Conservation (phyloP, 2,329 filamentous ascomycete genomes). For the Trichoderma endophyticum region DNA sequence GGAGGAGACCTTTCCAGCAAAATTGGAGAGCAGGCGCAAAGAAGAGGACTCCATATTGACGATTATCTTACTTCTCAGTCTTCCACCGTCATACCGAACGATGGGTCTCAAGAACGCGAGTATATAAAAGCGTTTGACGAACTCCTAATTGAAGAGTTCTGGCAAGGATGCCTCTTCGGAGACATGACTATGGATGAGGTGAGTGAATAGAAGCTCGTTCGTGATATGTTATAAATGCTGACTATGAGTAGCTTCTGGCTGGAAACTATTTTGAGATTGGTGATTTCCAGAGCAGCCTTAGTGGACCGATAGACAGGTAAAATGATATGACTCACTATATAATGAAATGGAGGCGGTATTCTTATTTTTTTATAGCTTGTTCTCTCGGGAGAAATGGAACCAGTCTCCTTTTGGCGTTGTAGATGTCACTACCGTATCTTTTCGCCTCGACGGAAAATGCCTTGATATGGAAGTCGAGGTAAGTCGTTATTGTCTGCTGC, state of each 20-base stretch:
- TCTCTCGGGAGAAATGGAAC: slow-evolving; percentile 4
- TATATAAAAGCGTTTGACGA: slow-evolving; percentile 26
- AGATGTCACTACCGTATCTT: not conserved
- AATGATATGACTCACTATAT: not conserved
- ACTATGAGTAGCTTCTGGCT: slow-evolving; percentile 23
- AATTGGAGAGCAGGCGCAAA: slow-evolving; percentile 21
- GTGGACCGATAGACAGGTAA: slow-evolving; percentile 27
- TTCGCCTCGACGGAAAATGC: not conserved
- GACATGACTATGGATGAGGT: slow-evolving; percentile 33
- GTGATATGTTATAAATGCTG: not conserved
- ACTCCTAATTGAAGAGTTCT: slow-evolving; percentile 30
- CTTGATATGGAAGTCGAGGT: not conserved
- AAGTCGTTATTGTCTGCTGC: not conserved
- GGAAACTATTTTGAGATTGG: slow-evolving; percentile 26
- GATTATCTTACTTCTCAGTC: slow-evolving; percentile 22
- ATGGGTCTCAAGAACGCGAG: not conserved
- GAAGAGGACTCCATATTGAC: slow-evolving; percentile 18
- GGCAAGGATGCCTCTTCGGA: slow-evolving; percentile 30
- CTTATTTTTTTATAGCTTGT: not conserved
- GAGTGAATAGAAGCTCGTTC: not conserved
- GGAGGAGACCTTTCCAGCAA: slow-evolving; percentile 25
- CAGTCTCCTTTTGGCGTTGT: not conserved
- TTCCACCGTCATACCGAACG: not conserved
- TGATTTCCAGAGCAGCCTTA: slow-evolving; percentile 17
- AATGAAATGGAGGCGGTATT: not conserved